A percentile compares a stretch with the other conserved stretches of the same genome.
Conservation (phyloP, 768 basidiomycete species). For the Tubosaeta sp. region DNA sequence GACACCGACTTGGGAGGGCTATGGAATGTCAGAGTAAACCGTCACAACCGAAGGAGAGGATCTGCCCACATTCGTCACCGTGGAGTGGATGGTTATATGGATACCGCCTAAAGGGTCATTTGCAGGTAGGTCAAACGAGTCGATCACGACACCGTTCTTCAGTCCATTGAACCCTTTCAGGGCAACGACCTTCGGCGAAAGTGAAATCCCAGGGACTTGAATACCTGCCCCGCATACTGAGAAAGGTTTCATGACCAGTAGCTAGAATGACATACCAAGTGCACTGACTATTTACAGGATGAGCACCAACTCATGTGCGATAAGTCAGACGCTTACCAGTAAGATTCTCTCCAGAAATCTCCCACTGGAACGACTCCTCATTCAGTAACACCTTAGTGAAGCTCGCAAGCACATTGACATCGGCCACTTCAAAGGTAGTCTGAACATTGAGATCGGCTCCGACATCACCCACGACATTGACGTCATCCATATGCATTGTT, state of each 20-base stretch:
- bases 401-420: conserved; percentile 52
- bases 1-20: conserved; percentile 77
- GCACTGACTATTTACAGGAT: conserved; percentile 43
- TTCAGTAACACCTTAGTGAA: conserved; percentile 67
- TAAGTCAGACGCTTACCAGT: conserved; percentile 38
- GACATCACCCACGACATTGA: conserved; percentile 55
- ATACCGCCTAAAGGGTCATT: conserved; percentile 73
- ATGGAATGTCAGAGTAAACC: conserved; percentile 5
- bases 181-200: conserved; percentile 54
- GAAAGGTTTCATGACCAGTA: background rate
- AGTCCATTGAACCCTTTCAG: conserved; percentile 71
- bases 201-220: conserved; percentile 49
- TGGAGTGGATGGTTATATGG: conserved; percentile 59
- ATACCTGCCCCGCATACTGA: conserved; percentile 40
- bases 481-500: conserved; percentile 53
- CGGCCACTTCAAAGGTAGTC: conserved; percentile 54
- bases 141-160: conserved; percentile 56
- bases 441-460: conserved; percentile 56
- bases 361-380: conserved; percentile 64
- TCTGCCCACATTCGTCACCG: conserved; percentile 51
- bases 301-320: background rate
- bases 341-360: conserved; percentile 60
- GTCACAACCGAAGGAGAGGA: no score
- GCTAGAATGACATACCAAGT: conserved; percentile 40
- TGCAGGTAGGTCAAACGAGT: conserved; percentile 64